phyloP scores from a whole-genome alignment of 2,329 filamentous ascomycete species.

The Ophiocordyceps robertsii region DNA sequence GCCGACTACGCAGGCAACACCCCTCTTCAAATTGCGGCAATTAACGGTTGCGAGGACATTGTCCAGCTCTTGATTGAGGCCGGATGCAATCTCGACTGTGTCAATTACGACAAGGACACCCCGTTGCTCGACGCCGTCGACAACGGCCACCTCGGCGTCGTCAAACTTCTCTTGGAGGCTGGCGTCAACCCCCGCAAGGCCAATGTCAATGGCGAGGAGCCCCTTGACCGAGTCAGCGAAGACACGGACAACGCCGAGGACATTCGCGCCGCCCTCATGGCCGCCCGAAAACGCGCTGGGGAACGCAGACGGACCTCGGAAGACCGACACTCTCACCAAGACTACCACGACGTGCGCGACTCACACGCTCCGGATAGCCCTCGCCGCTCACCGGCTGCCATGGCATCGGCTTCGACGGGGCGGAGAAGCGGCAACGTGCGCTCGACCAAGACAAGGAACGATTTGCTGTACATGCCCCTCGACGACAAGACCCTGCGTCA shows the following conservation, averaged over 20 bases:
- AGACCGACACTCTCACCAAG: constrained; percentile 36
- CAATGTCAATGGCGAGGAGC: constrained; percentile 86
- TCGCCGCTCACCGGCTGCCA: constrained; percentile 38
- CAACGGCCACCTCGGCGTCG: constrained; percentile 82
- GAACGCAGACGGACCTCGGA: constrained; percentile 43
- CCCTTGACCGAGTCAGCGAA: constrained; percentile 67
- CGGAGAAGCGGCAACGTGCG: constrained; percentile 42
- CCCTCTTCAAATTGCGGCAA: constrained; percentile 80
- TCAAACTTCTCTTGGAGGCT: constrained; percentile 69
- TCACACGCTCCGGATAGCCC: constrained; percentile 46
- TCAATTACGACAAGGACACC: constrained; percentile 76
- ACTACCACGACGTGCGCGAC: constrained; percentile 32
- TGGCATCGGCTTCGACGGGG: constrained; percentile 20
- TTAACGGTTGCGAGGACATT: constrained; percentile 77
- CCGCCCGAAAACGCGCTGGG: constrained; percentile 40
- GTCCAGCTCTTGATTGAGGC: constrained; percentile 77
- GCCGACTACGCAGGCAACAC: constrained; percentile 95
- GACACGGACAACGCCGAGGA: constrained; percentile 68
- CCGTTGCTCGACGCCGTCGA: constrained; percentile 93
- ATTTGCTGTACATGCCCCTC: constrained; percentile 48
- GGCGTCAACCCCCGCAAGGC: constrained; percentile 86
- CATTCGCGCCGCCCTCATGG: constrained; percentile 57
- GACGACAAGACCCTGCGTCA: constrained; percentile 47
- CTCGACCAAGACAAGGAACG: constrained; percentile 51
- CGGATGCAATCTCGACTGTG: constrained; percentile 70